Evolutionary conservation across 768 basidiomycete species (phyloP), one percentile per base, ranked within the genome.

Genomic region (Pleurotus eryngii): DNA sequence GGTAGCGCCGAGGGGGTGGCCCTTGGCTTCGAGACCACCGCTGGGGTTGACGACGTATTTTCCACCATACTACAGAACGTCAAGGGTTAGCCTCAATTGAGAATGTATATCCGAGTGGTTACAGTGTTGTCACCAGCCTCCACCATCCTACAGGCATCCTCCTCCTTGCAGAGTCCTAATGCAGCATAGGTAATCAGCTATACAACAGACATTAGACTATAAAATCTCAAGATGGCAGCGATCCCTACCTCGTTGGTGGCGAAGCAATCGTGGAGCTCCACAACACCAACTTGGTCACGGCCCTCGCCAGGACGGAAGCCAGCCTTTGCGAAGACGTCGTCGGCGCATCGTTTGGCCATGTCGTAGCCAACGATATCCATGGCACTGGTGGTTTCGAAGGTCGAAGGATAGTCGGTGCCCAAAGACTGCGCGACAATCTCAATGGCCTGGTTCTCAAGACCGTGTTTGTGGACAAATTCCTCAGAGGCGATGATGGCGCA

Each of bases 221-320:
- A 39, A 47, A 9, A 38, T 35, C 24, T 48, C 14, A 37, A 15
- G 24, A 57, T 17, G 37, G n/a, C 3, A 22, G 35, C 40, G 40
- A 39, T 18, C 61, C 72, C 9, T 62, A 85, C 90, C 78, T 93
- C 90, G 64, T 92, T 90, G 8, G 88, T 78, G 57, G 90, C 80
- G 67, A 92, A 94, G 67, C 92, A 94, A 63, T 94, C 92, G 59
- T 94, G 92, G 6, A 94, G 76, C 67, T 95, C 92, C 5, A 94
- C 72, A 0, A 93, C 90, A n/a, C 89, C 89, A 12, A 94, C 86
- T 57, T 87, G 79, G 57, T 90, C 83, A 45, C 90, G 73, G 6
- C 81, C 88, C 62, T 83, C 67, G 0, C 85, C 86, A 5, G 79
- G 74, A 6, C 73, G 72, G 63, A 92, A 86, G 3, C 89, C 89